A percentile compares a stretch with the other conserved stretches of the same genome.
These are phyloP conservation scores for Emmonsiellopsis sp. DNA, from an alignment of 2,329 filamentous ascomycete species.

Conservation along the genomic window DNA sequence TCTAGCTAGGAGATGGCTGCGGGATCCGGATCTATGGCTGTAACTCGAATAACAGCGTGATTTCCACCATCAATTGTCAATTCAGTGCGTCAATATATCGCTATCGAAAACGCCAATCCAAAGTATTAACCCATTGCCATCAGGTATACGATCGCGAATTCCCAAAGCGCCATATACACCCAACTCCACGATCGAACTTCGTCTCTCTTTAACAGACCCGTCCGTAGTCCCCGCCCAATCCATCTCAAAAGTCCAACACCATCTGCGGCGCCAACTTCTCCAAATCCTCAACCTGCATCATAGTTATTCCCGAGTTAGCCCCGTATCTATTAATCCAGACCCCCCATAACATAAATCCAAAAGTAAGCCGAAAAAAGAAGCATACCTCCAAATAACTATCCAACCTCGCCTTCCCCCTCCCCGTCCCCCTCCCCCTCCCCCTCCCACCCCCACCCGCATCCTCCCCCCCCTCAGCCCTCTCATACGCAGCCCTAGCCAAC, in stretches of 20 bases:
- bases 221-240: no score
- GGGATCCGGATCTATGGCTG: not conserved
- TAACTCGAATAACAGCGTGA: no score
- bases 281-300: conserved; percentile 65
- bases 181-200: no score
- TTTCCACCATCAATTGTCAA: no score
- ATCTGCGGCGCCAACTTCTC: conserved; percentile 81
- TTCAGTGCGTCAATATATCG: no score
- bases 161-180: no score
- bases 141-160: no score
- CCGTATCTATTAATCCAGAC: not conserved
- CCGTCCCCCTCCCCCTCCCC: conserved; percentile 17
- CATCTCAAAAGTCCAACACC: conserved; percentile 64
- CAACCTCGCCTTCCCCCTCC: conserved; percentile 17
- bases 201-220: no score
- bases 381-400: conserved; percentile 65
- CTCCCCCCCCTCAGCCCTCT: conserved; percentile 44
- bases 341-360: not conserved
- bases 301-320: not conserved
- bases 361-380: conserved; percentile 7
- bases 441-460: conserved; percentile 23
- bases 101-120: no score
- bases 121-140: no score
- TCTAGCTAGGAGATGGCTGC: not conserved
- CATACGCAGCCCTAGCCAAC: conserved; percentile 65